Conservation (phyloP, 352 stramenopile species). For the Phytopythium ostracodes region DNA sequence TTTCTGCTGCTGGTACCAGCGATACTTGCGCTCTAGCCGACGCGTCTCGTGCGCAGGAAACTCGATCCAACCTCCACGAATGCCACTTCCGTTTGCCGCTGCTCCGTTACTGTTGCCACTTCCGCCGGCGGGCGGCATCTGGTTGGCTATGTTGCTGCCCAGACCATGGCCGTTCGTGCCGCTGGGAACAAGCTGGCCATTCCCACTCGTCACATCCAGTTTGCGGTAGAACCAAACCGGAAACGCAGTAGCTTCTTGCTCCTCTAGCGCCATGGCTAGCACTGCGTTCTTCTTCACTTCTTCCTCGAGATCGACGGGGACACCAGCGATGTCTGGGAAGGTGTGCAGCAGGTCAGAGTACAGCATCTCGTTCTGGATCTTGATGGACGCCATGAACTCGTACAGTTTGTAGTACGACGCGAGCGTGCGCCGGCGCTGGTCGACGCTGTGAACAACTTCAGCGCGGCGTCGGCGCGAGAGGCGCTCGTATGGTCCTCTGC, state of each 20-base stretch:
- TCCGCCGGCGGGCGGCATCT: background rate
- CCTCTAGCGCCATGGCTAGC: conserved; percentile 36
- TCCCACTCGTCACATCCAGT: conserved; percentile 31
- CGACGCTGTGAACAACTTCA: conserved; percentile 70
- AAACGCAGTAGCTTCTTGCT: conserved; percentile 57
- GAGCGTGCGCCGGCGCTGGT: conserved; percentile 67
- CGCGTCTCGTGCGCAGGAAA: conserved; percentile 71
- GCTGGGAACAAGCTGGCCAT: conserved; percentile 28
- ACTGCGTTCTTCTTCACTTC: conserved; percentile 38
- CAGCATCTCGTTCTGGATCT: conserved; percentile 83
- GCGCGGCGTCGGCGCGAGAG: conserved; percentile 46
- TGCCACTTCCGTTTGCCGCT: conserved; percentile 20
- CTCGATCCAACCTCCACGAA: conserved; percentile 54
- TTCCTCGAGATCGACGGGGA: conserved; percentile 31
- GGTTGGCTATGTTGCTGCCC: conserved; percentile 7
- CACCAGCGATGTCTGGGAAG: conserved; percentile 43
- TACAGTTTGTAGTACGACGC: conserved; percentile 76
- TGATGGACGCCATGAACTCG: conserved; percentile 82
- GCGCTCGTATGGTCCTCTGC: conserved; percentile 72
- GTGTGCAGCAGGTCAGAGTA: conserved; percentile 58
- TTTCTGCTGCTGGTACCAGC: conserved; percentile 63
- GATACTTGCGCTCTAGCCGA: conserved; percentile 60
- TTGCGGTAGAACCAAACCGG: conserved; percentile 86
- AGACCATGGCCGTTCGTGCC: conserved; percentile 18
- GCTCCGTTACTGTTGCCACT: conserved; percentile 10